A percentile compares a stretch with the other conserved stretches of the same genome.
Evolutionary conservation across 1,139 yeast species (phyloP).

Genomic region (Suhomyces bribrorum): DNA sequence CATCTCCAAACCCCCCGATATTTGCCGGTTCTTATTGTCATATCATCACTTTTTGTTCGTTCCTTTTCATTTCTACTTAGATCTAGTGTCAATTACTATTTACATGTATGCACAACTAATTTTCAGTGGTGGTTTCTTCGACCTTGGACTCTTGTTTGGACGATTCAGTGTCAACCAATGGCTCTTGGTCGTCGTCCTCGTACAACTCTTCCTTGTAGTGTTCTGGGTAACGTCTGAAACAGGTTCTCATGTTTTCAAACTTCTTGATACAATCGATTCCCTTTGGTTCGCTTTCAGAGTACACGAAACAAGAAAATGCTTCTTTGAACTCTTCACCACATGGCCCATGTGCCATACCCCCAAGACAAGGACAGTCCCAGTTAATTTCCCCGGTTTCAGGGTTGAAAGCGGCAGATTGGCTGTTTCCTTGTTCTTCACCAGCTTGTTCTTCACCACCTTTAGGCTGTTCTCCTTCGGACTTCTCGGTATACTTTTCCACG

Average conservation of each 20-base stretch:
- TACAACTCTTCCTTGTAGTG: slow-evolving; percentile 89
- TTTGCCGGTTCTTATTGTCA: no score
- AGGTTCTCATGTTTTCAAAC: slow-evolving; percentile 88
- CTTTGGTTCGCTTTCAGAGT: slow-evolving; percentile 93
- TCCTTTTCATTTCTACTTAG: background rate
- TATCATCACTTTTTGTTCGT: no score
- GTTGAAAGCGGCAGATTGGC: slow-evolving; percentile 72
- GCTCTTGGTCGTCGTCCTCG: slow-evolving; percentile 57
- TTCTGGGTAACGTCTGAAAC: slow-evolving; percentile 93
- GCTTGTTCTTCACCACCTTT: slow-evolving; percentile 10
- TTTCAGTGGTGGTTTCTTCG: slow-evolving; percentile 5
- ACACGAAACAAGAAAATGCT: slow-evolving; percentile 94
- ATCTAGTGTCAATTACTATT: slow-evolving; percentile 2
- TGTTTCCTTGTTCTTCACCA: slow-evolving; percentile 28
- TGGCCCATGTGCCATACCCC: slow-evolving; percentile 99
- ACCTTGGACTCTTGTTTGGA: slow-evolving; percentile 23
- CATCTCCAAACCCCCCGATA: background rate
- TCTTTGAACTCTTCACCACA: slow-evolving; percentile 98
- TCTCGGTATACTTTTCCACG: slow-evolving; percentile 9
- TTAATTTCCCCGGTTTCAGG: slow-evolving; percentile 99
- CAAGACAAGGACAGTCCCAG: slow-evolving; percentile 99
- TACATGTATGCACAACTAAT: slow-evolving; percentile 4
- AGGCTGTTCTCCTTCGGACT: slow-evolving; percentile 10
- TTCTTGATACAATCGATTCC: slow-evolving; percentile 95
- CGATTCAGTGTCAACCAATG: slow-evolving; percentile 8